A percentile compares a stretch with the other conserved stretches of the same genome.
phyloP scores from a whole-genome alignment of 495 filamentous ascomycete species.

The Podospora appendiculata region DNA sequence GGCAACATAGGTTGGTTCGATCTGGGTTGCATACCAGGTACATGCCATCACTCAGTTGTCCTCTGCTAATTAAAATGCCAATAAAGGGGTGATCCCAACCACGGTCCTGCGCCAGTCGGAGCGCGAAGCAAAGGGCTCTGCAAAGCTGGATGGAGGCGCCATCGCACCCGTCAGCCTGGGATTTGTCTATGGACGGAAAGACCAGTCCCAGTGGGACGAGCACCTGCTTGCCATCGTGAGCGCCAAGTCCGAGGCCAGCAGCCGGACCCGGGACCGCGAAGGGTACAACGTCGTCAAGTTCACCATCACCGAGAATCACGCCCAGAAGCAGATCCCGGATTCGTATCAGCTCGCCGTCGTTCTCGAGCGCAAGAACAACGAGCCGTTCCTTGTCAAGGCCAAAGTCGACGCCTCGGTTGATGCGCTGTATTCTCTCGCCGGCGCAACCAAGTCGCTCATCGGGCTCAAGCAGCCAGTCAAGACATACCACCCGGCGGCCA shows the following conservation, averaged over 20 bases:
- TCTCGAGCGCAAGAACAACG: not conserved
- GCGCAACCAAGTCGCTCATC: not conserved
- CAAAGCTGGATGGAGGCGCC: not conserved
- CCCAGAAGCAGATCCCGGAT: not conserved
- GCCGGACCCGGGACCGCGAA: not conserved
- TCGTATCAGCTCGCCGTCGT: slow-evolving; percentile 2
- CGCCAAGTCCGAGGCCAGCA: not conserved
- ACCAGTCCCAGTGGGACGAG: not conserved
- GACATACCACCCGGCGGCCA: not conserved
- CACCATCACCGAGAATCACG: not conserved
- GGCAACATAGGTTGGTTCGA: not conserved
- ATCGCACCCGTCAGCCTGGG: not conserved
- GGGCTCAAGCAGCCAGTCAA: slow-evolving; percentile 1
- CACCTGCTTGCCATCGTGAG: slow-evolving; percentile 1
- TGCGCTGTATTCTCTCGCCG: not conserved
- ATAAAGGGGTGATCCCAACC: not conserved
- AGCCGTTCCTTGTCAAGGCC: not conserved
- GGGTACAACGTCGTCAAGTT: not conserved
- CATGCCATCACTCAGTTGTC: no score
- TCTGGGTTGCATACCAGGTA: no score
- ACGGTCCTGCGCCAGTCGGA: not conserved
- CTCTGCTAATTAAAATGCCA: no score
- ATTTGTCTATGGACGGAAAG: not conserved
- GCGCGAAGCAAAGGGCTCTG: not conserved
- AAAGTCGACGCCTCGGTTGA: slow-evolving; percentile 3